These are phyloP conservation scores for Leishmania tarentolae DNA, from an alignment of 208 protist genomes.

Conservation along the genomic window DNA sequence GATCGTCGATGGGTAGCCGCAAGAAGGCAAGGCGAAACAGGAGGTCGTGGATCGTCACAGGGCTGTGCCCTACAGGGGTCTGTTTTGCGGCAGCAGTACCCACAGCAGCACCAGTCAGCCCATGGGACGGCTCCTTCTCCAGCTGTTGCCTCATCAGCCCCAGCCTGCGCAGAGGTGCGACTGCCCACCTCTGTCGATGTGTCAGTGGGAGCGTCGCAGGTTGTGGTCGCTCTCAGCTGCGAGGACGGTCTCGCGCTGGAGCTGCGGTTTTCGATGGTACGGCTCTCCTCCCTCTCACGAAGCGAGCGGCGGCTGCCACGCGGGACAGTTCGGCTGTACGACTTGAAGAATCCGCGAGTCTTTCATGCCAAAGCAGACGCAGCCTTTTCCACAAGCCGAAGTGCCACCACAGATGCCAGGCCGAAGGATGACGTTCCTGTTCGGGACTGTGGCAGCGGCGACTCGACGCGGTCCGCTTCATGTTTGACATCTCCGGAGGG, in stretches of 20 bases:
- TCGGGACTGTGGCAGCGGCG: background rate
- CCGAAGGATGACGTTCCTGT: background rate
- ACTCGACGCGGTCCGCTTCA: background rate
- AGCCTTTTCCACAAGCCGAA: background rate
- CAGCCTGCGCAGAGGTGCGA: conserved; percentile 13
- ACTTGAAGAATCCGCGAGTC: conserved; percentile 10
- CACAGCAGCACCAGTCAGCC: background rate
- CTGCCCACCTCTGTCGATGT: conserved; percentile 75
- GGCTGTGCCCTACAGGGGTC: background rate
- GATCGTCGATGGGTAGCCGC: background rate
- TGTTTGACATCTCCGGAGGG: background rate
- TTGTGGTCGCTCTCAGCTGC: conserved; percentile 50
- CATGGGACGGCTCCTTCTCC: background rate
- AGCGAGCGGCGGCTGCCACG: conserved; percentile 13
- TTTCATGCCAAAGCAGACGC: background rate
- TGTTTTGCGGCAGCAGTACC: background rate
- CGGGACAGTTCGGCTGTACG: conserved; percentile 12
- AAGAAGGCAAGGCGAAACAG: background rate
- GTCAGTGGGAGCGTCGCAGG: conserved; percentile 34
- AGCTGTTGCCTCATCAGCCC: background rate
- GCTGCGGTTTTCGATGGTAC: conserved; percentile 44
- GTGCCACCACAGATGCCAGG: background rate
- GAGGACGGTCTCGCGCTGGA: conserved; percentile 82
- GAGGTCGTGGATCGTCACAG: too few species aligned
- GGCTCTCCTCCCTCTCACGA: conserved; percentile 17